Evolutionary conservation across 140 eudicot species (phyloP).

Genomic region (Anethum foeniculum): DNA sequence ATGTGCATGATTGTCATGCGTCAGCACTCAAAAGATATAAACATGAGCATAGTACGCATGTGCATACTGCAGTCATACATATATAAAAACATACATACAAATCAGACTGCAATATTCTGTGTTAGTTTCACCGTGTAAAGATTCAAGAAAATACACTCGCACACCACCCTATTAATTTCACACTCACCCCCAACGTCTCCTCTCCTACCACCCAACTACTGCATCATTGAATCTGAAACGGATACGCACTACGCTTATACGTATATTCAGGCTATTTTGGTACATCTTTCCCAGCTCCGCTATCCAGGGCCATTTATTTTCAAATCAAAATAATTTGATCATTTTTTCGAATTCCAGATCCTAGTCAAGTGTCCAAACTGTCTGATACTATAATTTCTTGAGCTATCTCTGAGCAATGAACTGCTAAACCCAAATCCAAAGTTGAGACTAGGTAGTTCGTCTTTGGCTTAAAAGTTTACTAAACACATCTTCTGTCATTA

Average conservation of each 20-base stretch:
- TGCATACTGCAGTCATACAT: background rate
- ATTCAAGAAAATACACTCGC: background rate
- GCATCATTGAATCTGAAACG: background rate
- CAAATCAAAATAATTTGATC: background rate
- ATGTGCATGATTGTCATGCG: background rate
- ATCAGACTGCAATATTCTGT: background rate
- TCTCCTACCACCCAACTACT: background rate
- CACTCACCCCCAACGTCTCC: background rate
- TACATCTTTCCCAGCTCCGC: background rate
- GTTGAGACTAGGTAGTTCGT: background rate
- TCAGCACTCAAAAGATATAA: no score
- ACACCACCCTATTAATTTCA: background rate
- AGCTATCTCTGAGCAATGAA: background rate
- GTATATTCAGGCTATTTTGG: background rate
- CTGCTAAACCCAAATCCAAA: slow-evolving; percentile 1
- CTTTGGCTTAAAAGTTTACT: background rate
- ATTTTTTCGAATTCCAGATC: background rate
- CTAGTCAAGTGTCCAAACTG: background rate
- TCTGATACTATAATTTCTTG: background rate
- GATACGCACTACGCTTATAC: background rate
- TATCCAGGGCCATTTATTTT: background rate
- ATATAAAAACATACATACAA: background rate
- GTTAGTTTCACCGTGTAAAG: background rate
- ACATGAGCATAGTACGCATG: background rate
- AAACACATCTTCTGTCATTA: background rate